Evolutionary conservation across 257 asterid species (phyloP), one percentile per base, ranked within the genome.

Genomic region (Ligustrum vulgare): DNA sequence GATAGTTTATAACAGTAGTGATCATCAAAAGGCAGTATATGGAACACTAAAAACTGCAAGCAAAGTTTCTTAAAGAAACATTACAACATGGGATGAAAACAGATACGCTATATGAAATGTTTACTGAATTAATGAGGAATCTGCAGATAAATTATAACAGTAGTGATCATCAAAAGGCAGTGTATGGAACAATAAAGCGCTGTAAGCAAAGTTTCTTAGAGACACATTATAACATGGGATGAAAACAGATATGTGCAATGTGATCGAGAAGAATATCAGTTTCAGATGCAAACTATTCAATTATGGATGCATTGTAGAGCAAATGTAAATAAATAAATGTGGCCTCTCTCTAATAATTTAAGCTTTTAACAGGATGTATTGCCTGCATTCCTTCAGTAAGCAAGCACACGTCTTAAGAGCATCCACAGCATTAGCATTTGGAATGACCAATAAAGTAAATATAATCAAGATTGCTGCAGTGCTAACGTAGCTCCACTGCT

Each of bases 321-420:
- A 12, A 43, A 43, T 43, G 3, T 43, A 43, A 43, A 43, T 43
- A 43, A 12, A 43, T 43, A 43, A 41, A 41, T 41, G 16, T 41
- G 0, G 51, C 0, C 5, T 12, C 18, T 43, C 51, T 43, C 6
- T 43, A 43, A 43, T 43, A 12, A 13, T 5, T 43, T 12, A 12
- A 43, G 1, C 51, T 43, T 43, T 3, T 43, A 54, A 18, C 25
- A 54, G 25, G 41, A 65, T 25, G 15, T 5, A 15, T n/a, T 89
- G 93, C 99, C 96, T 92, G 96, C 99, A 94, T 75, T 92, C 98
- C 86, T 86, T 94, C 65, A 94, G 77, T 69, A 94, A 91, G 90
- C 99, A 94, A 41, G 91, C 34, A 75, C 95, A 88, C 32, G 96
- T 89, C 86, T 92, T 94, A 16, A 94, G 86, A 78, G 99, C 96